Base-by-base conservation (phyloP, 805 yeast genomes). In the Candida orba region DNA sequence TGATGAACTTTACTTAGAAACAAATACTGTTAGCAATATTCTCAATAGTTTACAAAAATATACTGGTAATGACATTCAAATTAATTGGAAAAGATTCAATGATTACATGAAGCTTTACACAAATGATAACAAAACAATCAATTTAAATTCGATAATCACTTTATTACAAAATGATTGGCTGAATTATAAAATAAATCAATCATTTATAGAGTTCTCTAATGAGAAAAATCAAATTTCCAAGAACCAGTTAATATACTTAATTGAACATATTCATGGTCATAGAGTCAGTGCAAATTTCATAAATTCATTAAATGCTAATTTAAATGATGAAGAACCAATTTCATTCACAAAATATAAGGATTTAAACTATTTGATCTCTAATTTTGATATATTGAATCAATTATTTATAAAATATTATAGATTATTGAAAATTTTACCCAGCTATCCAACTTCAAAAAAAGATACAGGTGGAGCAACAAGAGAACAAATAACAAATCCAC, bases 131-230 rank as follows among this genome's bases (percentile, higher is more conserved):
- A 47, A 64, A 12, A 60, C 56, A 44, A 47, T 69, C 29, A 62
- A 66, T 36, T 51, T 69, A 32, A 67, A 66, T 47, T 66, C 72
- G 3, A 50, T 69, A n/a, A 62, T 67, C 4, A 62, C 71, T 1
- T 60, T 69, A 34, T 40, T 69, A n/a, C 71, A 68, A 46, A 64
- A 57, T 36, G 75, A 70, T 43, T 54, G 69, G 44, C 56, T 64
- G 29, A 56, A 62, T 45, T 68, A 65, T 41, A 66, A 62, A 46
- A 47, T 68, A 7, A 51, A 50, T 31, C 49, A 58, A 30, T 64
- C 66, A 18, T 63, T 64, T 52, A 8, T 62, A 52, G 31, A 46
- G 49, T 42, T 66, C 62, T 47, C 64, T 62, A 22, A 42, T 40
- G 44, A 61, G 31, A 51, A 60, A 8, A 48, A 54, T 27, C 63